A percentile compares a stretch with the other conserved stretches of the same genome.
Evolutionary conservation across 306 rosid species (phyloP).

Genomic region (Hylodesmum podocarpum): DNA sequence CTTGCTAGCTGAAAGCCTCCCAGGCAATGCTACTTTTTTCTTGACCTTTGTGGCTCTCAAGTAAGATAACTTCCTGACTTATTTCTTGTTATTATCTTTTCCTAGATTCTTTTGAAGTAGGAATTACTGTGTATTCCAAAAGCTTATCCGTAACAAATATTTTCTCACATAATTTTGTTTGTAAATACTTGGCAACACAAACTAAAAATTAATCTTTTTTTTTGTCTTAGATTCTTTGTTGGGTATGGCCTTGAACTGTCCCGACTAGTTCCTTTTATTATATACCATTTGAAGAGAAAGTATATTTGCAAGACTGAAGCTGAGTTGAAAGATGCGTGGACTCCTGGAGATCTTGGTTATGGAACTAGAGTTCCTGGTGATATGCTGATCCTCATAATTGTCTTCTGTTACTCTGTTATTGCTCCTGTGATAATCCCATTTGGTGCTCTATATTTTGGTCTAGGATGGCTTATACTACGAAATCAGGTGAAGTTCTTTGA

Average conservation of each 20-base stretch:
- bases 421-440: conserved; percentile 85
- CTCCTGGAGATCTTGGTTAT: conserved; percentile 83
- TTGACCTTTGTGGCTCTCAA: conserved; percentile 85
- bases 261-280: conserved; percentile 80
- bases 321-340: conserved; percentile 84
- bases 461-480: conserved; percentile 92
- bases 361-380: conserved; percentile 84
- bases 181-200: not conserved
- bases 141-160: not conserved
- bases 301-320: conserved; percentile 82
- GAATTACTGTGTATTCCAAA: not conserved
- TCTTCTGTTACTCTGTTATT: conserved; percentile 82
- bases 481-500: conserved; percentile 67
- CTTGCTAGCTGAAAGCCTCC: conserved; percentile 69
- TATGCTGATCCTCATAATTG: conserved; percentile 75
- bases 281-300: conserved; percentile 88
- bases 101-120: conserved; percentile 11
- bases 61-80: conserved; percentile 54
- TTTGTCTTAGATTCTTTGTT: conserved; percentile 68
- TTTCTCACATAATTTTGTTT: not conserved
- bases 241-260: conserved; percentile 96
- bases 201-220: conserved; percentile 18
- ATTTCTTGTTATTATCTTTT: not conserved
- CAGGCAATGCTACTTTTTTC: conserved; percentile 79
- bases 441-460: conserved; percentile 76